These are phyloP conservation scores for Termitomyces sp. DNA, from an alignment of 768 basidiomycete species.

Conservation along the genomic window DNA sequence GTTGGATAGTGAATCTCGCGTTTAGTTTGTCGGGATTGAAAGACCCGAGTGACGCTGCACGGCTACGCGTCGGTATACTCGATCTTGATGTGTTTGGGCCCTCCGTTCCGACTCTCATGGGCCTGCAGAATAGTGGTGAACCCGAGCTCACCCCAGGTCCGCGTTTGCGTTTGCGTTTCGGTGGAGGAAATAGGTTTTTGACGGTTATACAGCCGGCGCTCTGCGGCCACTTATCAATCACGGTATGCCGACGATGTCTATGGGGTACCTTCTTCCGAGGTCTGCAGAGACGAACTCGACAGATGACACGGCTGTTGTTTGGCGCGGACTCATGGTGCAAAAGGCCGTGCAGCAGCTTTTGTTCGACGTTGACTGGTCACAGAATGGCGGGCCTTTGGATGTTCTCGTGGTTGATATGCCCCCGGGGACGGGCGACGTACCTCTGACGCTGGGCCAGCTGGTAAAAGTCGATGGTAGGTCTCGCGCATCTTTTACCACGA, in stretches of 20 bases:
- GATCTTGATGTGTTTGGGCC: slow-evolving; percentile 97
- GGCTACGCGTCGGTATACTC: slow-evolving; percentile 75
- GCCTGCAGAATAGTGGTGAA: slow-evolving; percentile 72
- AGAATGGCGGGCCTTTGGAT: slow-evolving; percentile 56
- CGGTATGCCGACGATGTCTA: slow-evolving; percentile 91
- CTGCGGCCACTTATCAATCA: slow-evolving; percentile 84
- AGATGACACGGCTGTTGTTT: slow-evolving; percentile 80
- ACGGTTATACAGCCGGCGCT: slow-evolving; percentile 51
- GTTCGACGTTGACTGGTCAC: slow-evolving; percentile 91
- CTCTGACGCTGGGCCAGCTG: slow-evolving; percentile 85
- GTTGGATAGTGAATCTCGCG: slow-evolving; percentile 67
- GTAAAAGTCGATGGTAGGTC: slow-evolving; percentile 74
- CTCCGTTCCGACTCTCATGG: slow-evolving; percentile 90
- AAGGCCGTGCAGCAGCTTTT: slow-evolving; percentile 95
- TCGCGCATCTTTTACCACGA: background rate
- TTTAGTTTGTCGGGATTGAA: slow-evolving; percentile 57
- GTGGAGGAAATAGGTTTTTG: background rate
- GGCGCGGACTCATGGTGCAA: slow-evolving; percentile 98
- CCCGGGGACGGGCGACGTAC: slow-evolving; percentile 95
- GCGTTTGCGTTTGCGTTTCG: slow-evolving; percentile 22
- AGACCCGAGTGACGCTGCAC: slow-evolving; percentile 25
- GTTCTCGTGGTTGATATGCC: slow-evolving; percentile 93
- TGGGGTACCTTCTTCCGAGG: slow-evolving; percentile 86
- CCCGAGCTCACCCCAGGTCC: slow-evolving; percentile 69
- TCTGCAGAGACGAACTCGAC: slow-evolving; percentile 40